Conservation (phyloP, 371 early-diverging fungal species). For the Lichtheimia ornata region DNA sequence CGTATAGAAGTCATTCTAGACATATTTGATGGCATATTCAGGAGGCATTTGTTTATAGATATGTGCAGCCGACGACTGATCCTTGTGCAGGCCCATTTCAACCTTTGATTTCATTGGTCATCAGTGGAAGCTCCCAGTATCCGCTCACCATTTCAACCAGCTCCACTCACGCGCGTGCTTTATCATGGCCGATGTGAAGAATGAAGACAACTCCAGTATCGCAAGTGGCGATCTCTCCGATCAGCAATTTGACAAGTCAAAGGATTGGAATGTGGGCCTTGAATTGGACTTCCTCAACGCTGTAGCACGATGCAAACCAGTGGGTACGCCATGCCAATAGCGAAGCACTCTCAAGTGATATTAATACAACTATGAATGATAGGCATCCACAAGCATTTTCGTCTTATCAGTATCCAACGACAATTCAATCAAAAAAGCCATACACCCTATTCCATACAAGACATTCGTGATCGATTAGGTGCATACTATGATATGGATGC, state of each 20-base stretch:
- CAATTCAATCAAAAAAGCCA: conserved; percentile 57
- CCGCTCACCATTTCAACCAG: no score
- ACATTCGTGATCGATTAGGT: conserved; percentile 55
- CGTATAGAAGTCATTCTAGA: no score
- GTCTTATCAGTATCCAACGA: conserved; percentile 61
- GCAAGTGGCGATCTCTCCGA: not conserved
- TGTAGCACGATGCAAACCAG: conserved; percentile 60
- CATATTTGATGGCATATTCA: no score
- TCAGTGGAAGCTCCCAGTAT: no score
- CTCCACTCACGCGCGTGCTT: not conserved
- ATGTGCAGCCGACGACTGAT: no score
- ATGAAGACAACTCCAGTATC: not conserved
- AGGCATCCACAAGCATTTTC: conserved; percentile 69
- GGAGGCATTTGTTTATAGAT: no score
- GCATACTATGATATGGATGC: conserved; percentile 58
- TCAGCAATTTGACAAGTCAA: not conserved
- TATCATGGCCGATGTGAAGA: conserved; percentile 2
- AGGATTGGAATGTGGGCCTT: conserved; percentile 61
- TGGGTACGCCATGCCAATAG: conserved; percentile 42
- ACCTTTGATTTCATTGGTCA: no score
- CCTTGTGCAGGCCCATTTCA: no score
- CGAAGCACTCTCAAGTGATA: not conserved
- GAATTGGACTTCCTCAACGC: conserved; percentile 61
- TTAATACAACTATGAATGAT: not conserved
- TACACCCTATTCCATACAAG: conserved; percentile 45